Evolutionary conservation across 2,329 filamentous ascomycete species (phyloP), one percentile per base, ranked within the genome.

Genomic region (Penicillium glabrum): DNA sequence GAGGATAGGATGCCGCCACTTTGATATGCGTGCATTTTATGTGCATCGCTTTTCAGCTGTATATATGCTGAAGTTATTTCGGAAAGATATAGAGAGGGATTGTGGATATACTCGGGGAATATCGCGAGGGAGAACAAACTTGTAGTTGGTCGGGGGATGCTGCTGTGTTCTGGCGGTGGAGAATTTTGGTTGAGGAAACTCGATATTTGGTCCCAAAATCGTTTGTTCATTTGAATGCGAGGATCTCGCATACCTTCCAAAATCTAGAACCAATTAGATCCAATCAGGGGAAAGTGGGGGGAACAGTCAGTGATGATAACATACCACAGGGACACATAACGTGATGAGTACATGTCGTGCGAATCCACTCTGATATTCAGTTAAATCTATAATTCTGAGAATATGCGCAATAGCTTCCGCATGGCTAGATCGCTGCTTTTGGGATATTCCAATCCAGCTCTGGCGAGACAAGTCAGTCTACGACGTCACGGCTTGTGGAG

Each of bases 241-340:
- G 64, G 64, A 26, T 68, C 61, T 21, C 61, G 47, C 23, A 65
- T 61, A 21, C 61, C 62, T 48, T 66, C 61, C 13, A 69, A 43
- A 29, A 69, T 61, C 65, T 69, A 24, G 13, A 19, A 10, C 26
- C 13, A 13, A 19, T 33, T 45, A 24, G 41, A 41, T 19, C 37
- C 21, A 11, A 9, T 2, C n/a, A 24, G 9, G n/a, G 9, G 29
- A 39, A 8, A 4, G 3, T 19, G 24, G 24, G 24, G 24, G 24
- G 24, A 26, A 21, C 2, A 13, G 8, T 35, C 26, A 23, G 14
- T 19, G 13, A 13, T n/a, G 24, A n/a, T 16, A 3, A 51, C 31
- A n/a, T 49, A 49, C 47, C 23, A 39, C 47, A 23, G 33, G 31
- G 3, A 27, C 21, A 27, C 47, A 49, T 49, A 49, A 19, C 0